Conservation (phyloP, 805 yeast species). For the Candida nonsorbophila region DNA sequence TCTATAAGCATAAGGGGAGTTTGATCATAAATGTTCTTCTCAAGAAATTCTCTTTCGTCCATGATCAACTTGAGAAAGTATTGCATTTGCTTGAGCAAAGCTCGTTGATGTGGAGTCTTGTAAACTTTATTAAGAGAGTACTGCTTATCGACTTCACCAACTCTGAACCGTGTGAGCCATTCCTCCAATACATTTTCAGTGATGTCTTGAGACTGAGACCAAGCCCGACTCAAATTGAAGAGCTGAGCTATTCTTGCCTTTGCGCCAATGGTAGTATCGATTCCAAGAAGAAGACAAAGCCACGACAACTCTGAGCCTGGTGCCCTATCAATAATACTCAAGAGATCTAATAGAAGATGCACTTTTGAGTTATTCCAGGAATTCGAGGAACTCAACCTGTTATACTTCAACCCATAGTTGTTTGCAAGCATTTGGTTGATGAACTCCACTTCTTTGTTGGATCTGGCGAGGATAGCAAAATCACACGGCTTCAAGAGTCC, state of each 20-base stretch:
- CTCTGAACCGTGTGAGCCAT: slow-evolving; percentile 22
- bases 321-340: slow-evolving; percentile 36
- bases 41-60: slow-evolving; percentile 7
- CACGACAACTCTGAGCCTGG: slow-evolving; percentile 28
- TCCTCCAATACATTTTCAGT: slow-evolving; percentile 8
- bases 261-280: slow-evolving; percentile 20
- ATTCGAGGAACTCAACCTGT: slow-evolving; percentile 42
- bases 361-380: slow-evolving; percentile 46
- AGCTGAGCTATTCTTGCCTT: slow-evolving; percentile 20
- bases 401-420: slow-evolving; percentile 35
- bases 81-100: slow-evolving; percentile 2
- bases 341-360: slow-evolving; percentile 42
- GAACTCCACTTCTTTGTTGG: slow-evolving; percentile 44
- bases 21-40: slow-evolving; percentile 12
- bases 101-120: slow-evolving; percentile 1
- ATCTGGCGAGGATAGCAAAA: slow-evolving; percentile 47
- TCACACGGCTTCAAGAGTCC: slow-evolving; percentile 41
- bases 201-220: slow-evolving; percentile 7
- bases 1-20: slow-evolving; percentile 33
- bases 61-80: slow-evolving; percentile 11
- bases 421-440: slow-evolving; percentile 30
- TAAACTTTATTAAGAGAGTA: slow-evolving; percentile 3
- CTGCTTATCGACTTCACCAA: slow-evolving; percentile 12
- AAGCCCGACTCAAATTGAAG: slow-evolving; percentile 15
- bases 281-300: slow-evolving; percentile 17